Conservation (phyloP, 495 filamentous ascomycete genomes). For the Xanthoparmelia taractica region DNA sequence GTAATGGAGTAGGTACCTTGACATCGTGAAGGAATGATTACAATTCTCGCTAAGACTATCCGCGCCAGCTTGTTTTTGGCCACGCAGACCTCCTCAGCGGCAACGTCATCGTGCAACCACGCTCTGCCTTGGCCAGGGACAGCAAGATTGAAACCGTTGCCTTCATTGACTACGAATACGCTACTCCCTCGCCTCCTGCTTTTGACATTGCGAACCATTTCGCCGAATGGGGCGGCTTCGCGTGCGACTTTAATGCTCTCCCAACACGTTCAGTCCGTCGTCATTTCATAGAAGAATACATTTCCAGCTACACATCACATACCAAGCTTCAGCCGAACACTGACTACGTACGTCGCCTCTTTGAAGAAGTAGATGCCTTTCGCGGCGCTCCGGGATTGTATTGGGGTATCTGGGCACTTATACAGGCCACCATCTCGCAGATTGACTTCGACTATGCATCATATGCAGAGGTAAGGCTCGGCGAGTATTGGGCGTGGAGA, state of each 20-base stretch:
- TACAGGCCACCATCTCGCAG: constrained; percentile 88
- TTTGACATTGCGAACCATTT: constrained; percentile 99
- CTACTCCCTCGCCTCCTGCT: constrained; percentile 87
- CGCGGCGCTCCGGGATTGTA: constrained; percentile 85
- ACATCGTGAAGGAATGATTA: constrained; percentile 10
- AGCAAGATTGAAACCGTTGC: constrained; percentile 47
- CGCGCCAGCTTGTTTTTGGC: constrained; percentile 69
- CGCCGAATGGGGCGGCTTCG: constrained; percentile 95
- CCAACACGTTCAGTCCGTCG: constrained; percentile 71
- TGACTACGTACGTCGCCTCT: constrained; percentile 40
- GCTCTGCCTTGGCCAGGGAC: constrained; percentile 30
- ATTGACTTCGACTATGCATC: constrained; percentile 96
- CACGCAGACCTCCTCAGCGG: constrained; percentile 93
- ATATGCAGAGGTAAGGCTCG: constrained; percentile 80
- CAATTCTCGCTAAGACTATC: constrained; percentile 24
- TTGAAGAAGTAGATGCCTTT: constrained; percentile 76
- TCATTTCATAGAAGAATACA: constrained; percentile 77
- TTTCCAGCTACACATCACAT: constrained; percentile 46
- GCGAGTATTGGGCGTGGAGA: constrained; percentile 96
- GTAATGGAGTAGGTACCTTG: constrained; percentile 62
- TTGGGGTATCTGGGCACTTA: constrained; percentile 91
- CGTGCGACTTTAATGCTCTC: constrained; percentile 80
- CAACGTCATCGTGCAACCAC: constrained; percentile 83
- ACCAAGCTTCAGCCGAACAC: not conserved
- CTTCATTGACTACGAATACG: constrained; percentile 98